Evolutionary conservation across 805 yeast species (phyloP).

Genomic region (Starmerella asiatica): DNA sequence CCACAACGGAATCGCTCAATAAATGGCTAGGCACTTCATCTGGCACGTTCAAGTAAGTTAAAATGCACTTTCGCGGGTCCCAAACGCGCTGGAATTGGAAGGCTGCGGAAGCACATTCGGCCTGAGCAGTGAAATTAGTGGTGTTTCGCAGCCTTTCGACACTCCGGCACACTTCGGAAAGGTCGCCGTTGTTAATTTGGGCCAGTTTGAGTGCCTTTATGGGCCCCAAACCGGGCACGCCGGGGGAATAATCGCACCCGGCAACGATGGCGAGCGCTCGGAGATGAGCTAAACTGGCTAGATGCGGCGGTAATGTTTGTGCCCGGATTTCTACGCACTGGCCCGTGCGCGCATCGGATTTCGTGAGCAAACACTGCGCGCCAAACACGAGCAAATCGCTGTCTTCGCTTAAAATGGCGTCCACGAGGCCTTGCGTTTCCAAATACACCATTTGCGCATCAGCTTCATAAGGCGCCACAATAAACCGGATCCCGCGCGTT

Average conservation of each 20-base stretch:
- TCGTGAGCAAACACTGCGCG: conserved; percentile 59
- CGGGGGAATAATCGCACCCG: conserved; percentile 95
- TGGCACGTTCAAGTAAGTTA: conserved; percentile 33
- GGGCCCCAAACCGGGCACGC: conserved; percentile 69
- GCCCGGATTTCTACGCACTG: conserved; percentile 57
- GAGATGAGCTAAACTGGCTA: conserved; percentile 29
- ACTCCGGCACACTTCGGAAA: conserved; percentile 44
- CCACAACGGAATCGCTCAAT: conserved; percentile 9
- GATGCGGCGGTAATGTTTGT: conserved; percentile 29
- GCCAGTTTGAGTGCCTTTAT: conserved; percentile 58
- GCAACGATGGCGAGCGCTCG: conserved; percentile 70
- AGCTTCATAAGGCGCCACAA: conserved; percentile 97
- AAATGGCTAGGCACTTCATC: background rate
- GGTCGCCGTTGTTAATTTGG: conserved; percentile 32
- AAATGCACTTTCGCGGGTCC: conserved; percentile 37
- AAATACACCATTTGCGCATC: conserved; percentile 92
- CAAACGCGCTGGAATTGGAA: conserved; percentile 79
- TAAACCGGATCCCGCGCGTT: conserved; percentile 42
- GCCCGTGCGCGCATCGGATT: conserved; percentile 50
- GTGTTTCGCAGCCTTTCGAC: conserved; percentile 36
- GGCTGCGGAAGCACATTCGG: conserved; percentile 55
- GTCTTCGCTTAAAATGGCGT: conserved; percentile 86
- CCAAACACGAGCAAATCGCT: conserved; percentile 89
- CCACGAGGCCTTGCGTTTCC: conserved; percentile 58
- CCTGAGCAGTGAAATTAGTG: conserved; percentile 43